Percentiles rank a stretch among this genome's conserved stretches.
These are phyloP conservation scores for Artemisia annua DNA, from an alignment of 129 eudicot genomes.

Conservation along the genomic window DNA sequence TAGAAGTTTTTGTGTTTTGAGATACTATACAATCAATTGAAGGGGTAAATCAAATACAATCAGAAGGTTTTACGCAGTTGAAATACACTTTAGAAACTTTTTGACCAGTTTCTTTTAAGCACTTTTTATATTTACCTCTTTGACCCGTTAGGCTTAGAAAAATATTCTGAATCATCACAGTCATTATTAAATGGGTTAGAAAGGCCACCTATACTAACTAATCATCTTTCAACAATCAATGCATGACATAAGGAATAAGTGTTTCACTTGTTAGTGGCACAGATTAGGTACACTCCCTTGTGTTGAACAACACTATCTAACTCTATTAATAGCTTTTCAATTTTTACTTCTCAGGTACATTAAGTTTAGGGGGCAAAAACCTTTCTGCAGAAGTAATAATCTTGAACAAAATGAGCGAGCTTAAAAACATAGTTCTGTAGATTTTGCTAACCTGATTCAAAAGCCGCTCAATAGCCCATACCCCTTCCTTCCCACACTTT, in stretches of 20 bases:
- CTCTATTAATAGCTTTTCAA: constrained; percentile 67
- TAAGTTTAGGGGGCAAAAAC: not conserved
- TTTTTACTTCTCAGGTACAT: not conserved
- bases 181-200: too few species aligned
- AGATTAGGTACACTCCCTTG: constrained; percentile 74
- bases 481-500: constrained; percentile 74
- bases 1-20: too few species aligned
- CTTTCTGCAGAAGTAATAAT: not conserved
- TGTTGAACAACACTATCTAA: constrained; percentile 75
- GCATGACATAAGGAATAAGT: not conserved
- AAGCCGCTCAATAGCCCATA: constrained; percentile 66
- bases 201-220: too few species aligned
- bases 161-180: too few species aligned
- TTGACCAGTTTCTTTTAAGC: too few species aligned
- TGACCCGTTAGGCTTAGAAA: too few species aligned
- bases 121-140: too few species aligned
- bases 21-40: too few species aligned
- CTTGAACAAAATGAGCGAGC: not conserved
- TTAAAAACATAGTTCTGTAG: not conserved
- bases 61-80: too few species aligned
- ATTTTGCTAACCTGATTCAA: constrained; percentile 55
- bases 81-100: too few species aligned
- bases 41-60: too few species aligned
- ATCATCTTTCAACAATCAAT: not conserved
- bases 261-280: constrained; percentile 83